Conservation (phyloP, 169 alveolate genomes). For the Sarcocystis neurona region DNA sequence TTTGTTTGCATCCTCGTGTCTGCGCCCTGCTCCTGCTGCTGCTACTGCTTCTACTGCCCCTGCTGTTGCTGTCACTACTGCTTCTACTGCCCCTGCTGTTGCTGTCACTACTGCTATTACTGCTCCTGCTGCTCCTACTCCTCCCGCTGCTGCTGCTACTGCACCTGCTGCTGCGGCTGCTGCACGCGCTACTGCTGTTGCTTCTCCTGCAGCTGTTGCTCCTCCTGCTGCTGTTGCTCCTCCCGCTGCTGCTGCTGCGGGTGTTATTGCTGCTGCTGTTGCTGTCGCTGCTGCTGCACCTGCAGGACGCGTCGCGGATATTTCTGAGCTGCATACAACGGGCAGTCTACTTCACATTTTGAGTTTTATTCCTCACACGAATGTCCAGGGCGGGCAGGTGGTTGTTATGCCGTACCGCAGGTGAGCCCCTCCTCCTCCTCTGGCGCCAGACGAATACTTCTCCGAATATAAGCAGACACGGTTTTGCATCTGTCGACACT, state of each 20-base stretch:
- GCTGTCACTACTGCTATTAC: no score
- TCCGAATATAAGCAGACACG: no score
- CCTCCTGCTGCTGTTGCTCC: not conserved
- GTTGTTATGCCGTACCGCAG: constrained; percentile 79
- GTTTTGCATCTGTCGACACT: no score
- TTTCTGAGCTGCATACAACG: constrained; percentile 69
- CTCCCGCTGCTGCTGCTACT: not conserved
- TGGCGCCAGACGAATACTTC: not conserved
- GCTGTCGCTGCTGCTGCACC: not conserved
- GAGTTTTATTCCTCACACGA: constrained; percentile 73
- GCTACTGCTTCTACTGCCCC: no score
- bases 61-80: not conserved
- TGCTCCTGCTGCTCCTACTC: no score
- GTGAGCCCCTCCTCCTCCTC: not conserved
- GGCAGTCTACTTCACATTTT: constrained; percentile 76
- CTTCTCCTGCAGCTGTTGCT: constrained; percentile 5
- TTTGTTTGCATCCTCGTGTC: no score
- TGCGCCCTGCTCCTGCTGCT: no score
- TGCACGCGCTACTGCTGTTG: not conserved
- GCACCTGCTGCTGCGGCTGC: no score
- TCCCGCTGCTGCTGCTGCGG: not conserved
- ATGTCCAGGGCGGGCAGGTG: constrained; percentile 76
- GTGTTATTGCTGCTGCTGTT: not conserved
- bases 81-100: not conserved
- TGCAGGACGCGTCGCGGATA: constrained; percentile 69